Evolutionary conservation across 1,284 basidiomycete species (phyloP).

Genomic region (Cutaneotrichosporon sp.): DNA sequence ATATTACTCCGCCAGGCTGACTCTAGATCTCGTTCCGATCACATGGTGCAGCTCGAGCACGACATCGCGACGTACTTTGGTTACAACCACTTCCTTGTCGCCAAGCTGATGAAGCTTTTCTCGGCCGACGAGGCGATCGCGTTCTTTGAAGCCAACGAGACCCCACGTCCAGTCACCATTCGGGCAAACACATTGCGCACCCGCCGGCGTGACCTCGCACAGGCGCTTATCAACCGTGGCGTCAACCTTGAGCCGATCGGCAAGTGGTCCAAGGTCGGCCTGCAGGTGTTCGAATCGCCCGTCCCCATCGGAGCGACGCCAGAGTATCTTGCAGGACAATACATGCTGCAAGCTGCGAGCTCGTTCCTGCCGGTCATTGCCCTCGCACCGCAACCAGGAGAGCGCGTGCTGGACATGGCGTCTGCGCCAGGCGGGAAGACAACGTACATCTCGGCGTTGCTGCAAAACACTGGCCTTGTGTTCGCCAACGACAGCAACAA

Average conservation of each 20-base stretch:
- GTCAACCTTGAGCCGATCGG: constrained; percentile 97
- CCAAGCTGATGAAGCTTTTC: constrained; percentile 93
- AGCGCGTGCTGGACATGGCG: constrained; percentile 97
- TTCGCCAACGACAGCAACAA: constrained; percentile 98
- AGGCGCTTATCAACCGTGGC: constrained; percentile 89
- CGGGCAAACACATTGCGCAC: constrained; percentile 95
- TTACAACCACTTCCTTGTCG: constrained; percentile 91
- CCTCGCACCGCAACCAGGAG: constrained; percentile 83
- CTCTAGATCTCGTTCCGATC: constrained; percentile 67
- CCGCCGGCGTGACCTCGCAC: constrained; percentile 87
- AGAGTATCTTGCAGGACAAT: constrained; percentile 97
- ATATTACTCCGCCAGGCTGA: not conserved
- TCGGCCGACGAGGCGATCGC: constrained; percentile 92
- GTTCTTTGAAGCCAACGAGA: constrained; percentile 98
- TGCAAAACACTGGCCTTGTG: constrained; percentile 97
- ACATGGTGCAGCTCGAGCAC: constrained; percentile 77
- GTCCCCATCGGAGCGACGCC: constrained; percentile 97
- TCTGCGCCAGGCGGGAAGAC: constrained; percentile 98
- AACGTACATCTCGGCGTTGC: constrained; percentile 89
- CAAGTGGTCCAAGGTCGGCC: constrained; percentile 96
- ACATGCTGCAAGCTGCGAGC: constrained; percentile 98
- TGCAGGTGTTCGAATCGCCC: constrained; percentile 94
- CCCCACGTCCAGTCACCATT: constrained; percentile 93
- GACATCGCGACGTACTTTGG: constrained; percentile 95
- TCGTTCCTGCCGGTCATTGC: constrained; percentile 99